phyloP scores from a whole-genome alignment of 495 filamentous ascomycete species.

The Xylaria bambusicola region DNA sequence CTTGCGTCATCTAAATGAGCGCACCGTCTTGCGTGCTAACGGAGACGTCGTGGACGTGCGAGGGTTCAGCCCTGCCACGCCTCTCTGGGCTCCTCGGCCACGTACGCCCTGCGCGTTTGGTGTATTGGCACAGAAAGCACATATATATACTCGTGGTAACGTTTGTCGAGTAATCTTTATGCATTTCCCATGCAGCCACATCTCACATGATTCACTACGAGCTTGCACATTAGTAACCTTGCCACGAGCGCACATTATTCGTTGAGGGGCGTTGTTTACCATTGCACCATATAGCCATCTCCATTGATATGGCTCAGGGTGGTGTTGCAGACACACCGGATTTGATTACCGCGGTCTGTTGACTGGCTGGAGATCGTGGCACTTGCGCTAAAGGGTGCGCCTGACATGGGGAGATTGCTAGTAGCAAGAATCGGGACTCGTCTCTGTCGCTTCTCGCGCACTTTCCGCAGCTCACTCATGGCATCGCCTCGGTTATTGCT shows the following conservation, averaged over 20 bases:
- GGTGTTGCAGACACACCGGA: slow-evolving; percentile 74
- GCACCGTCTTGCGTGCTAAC: slow-evolving; percentile 68
- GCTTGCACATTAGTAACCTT: slow-evolving; percentile 11
- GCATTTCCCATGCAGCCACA: slow-evolving; percentile 82
- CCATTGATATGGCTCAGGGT: slow-evolving; percentile 48
- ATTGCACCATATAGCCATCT: slow-evolving; percentile 81
- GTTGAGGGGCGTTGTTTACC: slow-evolving; percentile 47
- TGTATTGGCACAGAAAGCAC: slow-evolving; percentile 76
- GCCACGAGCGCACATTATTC: neutral
- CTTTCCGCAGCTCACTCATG: slow-evolving; percentile 68
- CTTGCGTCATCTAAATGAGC: slow-evolving; percentile 49
- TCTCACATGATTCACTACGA: slow-evolving; percentile 77
- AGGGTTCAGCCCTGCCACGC: slow-evolving; percentile 28
- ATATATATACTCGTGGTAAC: slow-evolving; percentile 76
- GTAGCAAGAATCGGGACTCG: slow-evolving; percentile 36
- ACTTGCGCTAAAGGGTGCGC: slow-evolving; percentile 26
- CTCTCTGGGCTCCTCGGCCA: slow-evolving; percentile 56
- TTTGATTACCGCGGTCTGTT: slow-evolving; percentile 58
- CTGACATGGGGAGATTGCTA: slow-evolving; percentile 20
- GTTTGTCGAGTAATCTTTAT: slow-evolving; percentile 66
- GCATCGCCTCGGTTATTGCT: slow-evolving; percentile 47
- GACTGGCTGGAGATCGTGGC: slow-evolving; percentile 61
- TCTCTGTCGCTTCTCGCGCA: slow-evolving; percentile 66
- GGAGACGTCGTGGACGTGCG: slow-evolving; percentile 55
- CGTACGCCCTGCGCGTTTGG: slow-evolving; percentile 58